These are phyloP conservation scores for Hypoxylon cercidicola DNA, from an alignment of 495 filamentous ascomycete species.

Conservation along the genomic window DNA sequence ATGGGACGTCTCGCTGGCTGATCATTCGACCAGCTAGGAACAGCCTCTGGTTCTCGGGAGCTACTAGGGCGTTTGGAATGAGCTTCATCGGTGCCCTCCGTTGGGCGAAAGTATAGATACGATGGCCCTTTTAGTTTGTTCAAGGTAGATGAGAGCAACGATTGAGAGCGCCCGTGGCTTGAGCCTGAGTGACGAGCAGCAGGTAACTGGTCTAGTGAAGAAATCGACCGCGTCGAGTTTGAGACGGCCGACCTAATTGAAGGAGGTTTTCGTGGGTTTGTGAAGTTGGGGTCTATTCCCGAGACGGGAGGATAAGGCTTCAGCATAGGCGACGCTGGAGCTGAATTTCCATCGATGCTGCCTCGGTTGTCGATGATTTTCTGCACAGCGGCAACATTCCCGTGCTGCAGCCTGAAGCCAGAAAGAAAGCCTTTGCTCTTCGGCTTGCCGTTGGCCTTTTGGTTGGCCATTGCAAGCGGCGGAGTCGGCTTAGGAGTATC, in stretches of 20 bases:
- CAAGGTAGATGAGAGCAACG: slow-evolving; percentile 44
- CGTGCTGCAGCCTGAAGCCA: slow-evolving; percentile 41
- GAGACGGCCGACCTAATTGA: slow-evolving; percentile 39
- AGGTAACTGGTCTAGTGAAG: slow-evolving; percentile 45
- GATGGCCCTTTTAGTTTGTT: slow-evolving; percentile 46
- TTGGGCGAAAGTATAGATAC: slow-evolving; percentile 42
- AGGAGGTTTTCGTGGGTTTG: slow-evolving; percentile 39
- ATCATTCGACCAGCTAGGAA: slow-evolving; percentile 19
- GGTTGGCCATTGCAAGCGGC: slow-evolving; percentile 23
- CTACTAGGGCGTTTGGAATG: slow-evolving; percentile 26
- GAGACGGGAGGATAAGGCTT: slow-evolving; percentile 12
- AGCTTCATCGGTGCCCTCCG: slow-evolving; percentile 19
- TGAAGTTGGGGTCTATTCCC: slow-evolving; percentile 18
- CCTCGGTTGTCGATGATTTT: slow-evolving; percentile 40
- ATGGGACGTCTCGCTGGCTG: slow-evolving; percentile 8
- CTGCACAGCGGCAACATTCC: slow-evolving; percentile 44
- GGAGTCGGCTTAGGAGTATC: slow-evolving; percentile 20
- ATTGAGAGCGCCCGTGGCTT: slow-evolving; percentile 45
- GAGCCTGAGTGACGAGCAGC: slow-evolving; percentile 34
- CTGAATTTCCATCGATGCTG: slow-evolving; percentile 18
- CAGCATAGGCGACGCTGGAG: slow-evolving; percentile 22
- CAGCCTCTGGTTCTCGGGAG: slow-evolving; percentile 25
- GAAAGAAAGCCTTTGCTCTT: slow-evolving; percentile 46
- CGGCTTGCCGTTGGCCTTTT: slow-evolving; percentile 29
- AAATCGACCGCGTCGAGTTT: slow-evolving; percentile 47